Evolutionary conservation across 2,329 filamentous ascomycete species (phyloP), one percentile per base, ranked within the genome.

Genomic region (Paraphaeosphaeria sporulosa): DNA sequence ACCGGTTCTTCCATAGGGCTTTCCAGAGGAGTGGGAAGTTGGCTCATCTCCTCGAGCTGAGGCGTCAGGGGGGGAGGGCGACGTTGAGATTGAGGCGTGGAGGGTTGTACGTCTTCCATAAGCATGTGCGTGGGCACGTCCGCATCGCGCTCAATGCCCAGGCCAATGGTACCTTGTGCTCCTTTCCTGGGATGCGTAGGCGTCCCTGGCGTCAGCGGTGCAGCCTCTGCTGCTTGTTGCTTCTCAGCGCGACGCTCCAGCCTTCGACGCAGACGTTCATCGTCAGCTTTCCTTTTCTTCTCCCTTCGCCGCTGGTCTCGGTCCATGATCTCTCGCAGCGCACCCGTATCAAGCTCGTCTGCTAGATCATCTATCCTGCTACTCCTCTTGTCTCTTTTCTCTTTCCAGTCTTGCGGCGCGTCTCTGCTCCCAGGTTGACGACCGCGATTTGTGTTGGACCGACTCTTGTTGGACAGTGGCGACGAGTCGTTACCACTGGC

Each of bases 281-380:
- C 86, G 23, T 94, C 90, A 40, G 84, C 84, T 59, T 86, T 82
- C 55, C 85, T 86, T 78, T 91, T 94, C 74, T 88, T 88, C 66
- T 97, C 92, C 65, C 86, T 88, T 59, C 95, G 86, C 70, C 94
- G 87, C 66, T 89, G 85, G 72, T 99, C 95, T 61, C 95, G 85
- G 70, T 99, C 95, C 86, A 99, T 90, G 32, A 98, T 83, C 73
- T 96, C 91, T 60, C 94, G 87, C 42, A 99, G 77, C 68, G 93
- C 94, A 55, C 90, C 87, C 3, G 95, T 91, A 78, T 93, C 92
- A 57, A 99, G 83, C 60, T 92, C 90, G 73, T 98, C 91, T 23
- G 93, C 95, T 47, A 98, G 76, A 47, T 87, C 85, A 60, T 89
- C 86, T 48, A 90, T 85, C 36, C 83, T 82, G 79, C 77, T 91